Evolutionary conservation across 225 moss, liverwort and hornwort genomes (phyloP).

Genomic region (Climacium dendroides): DNA sequence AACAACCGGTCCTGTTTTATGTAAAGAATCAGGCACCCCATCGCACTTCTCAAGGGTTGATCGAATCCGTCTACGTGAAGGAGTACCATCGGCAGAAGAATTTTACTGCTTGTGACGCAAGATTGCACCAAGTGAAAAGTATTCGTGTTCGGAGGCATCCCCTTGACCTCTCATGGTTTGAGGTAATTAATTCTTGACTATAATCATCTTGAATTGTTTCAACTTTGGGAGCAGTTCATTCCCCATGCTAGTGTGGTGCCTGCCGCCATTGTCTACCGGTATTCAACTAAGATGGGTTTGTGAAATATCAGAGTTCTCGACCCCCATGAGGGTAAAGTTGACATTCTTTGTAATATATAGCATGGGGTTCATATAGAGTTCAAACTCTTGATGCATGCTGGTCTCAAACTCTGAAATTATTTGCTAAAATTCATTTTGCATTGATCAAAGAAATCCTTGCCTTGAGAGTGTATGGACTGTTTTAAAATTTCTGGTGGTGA

Average conservation of each 20-base stretch:
- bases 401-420: background rate
- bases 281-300: background rate
- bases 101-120: slow-evolving; percentile 21
- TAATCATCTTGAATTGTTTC: background rate
- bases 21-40: background rate
- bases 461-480: background rate
- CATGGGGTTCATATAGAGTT: background rate
- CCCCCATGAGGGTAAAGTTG: background rate
- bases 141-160: slow-evolving; percentile 22
- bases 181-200: slow-evolving; percentile 2
- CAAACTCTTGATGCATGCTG: background rate
- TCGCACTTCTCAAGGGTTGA: background rate
- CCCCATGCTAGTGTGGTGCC: background rate
- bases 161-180: slow-evolving; percentile 40
- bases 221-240: background rate
- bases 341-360: background rate
- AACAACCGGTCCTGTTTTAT: slow-evolving; percentile 49
- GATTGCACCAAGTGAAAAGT: slow-evolving; percentile 13
- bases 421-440: background rate
- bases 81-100: background rate
- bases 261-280: background rate
- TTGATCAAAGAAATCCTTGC: background rate
- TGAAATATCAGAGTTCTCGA: background rate
- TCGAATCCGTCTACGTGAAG: slow-evolving; percentile 29
- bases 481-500: background rate